These are phyloP conservation scores for Barnettozyma salicaria DNA, from an alignment of 805 yeast species.

Conservation along the genomic window DNA sequence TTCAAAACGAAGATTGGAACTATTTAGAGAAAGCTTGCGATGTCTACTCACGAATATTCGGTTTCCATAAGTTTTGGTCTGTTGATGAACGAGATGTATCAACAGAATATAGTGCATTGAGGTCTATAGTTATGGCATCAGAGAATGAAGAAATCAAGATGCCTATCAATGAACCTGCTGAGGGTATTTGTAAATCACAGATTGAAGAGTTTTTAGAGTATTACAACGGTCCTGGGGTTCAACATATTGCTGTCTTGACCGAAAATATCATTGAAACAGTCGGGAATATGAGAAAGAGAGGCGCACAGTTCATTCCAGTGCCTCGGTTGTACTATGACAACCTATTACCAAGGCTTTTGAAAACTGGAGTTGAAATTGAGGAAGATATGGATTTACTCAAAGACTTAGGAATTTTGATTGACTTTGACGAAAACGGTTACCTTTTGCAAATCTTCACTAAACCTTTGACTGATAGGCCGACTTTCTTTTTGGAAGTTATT, in stretches of 20 bases:
- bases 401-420: conserved; percentile 58
- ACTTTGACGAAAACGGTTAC: conserved; percentile 73
- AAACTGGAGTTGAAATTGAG: conserved; percentile 38
- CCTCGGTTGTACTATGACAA: conserved; percentile 51
- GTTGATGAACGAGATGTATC: conserved; percentile 74
- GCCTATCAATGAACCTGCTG: conserved; percentile 84
- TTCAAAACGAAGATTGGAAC: conserved; percentile 71
- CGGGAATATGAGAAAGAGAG: conserved; percentile 46
- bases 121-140: conserved; percentile 73
- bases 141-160: conserved; percentile 59
- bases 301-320: conserved; percentile 62
- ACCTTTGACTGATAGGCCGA: conserved; percentile 73
- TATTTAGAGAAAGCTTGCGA: conserved; percentile 52
- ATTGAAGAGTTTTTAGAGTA: conserved; percentile 76
- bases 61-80: conserved; percentile 78
- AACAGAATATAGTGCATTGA: conserved; percentile 63
- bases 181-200: conserved; percentile 60
- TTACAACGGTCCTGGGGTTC: conserved; percentile 78
- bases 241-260: conserved; percentile 71
- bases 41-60: conserved; percentile 56
- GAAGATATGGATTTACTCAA: conserved; percentile 49
- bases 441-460: conserved; percentile 74
- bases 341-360: conserved; percentile 39
- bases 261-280: conserved; percentile 55
- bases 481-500: conserved; percentile 74